Evolutionary conservation across 176 grass and related monocot genomes (phyloP).

Genomic region (sorghum (Sorghum bicolor)): Sorghum_bicolor_NCBIv3 NC_012871.2:73518501-73519000

Average conservation of each 20-base stretch:
- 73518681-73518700: not conserved
- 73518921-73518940: slow-evolving; percentile 22
- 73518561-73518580: no score
- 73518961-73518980: slow-evolving; percentile 56
- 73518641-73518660: not conserved
- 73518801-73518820: slow-evolving; percentile 55
- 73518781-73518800: slow-evolving; percentile 54
- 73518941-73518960: slow-evolving; percentile 41
- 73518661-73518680: not conserved
- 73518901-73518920: no score
- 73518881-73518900: not conserved
- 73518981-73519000: slow-evolving; percentile 50
- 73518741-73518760: slow-evolving; percentile 44
- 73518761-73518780: slow-evolving; percentile 46
- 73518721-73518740: slow-evolving; percentile 52
- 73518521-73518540: no score
- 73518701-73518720: slow-evolving; percentile 49
- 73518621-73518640: no score
- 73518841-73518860: not conserved
- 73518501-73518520: no score
- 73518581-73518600: no score
- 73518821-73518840: not conserved
- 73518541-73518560: no score
- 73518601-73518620: no score
- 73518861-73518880: not conserved